Percentiles rank a stretch among this genome's conserved stretches.
These are phyloP conservation scores for Claviceps paspali DNA, from an alignment of 2,329 filamentous ascomycete genomes.

Conservation along the genomic window DNA sequence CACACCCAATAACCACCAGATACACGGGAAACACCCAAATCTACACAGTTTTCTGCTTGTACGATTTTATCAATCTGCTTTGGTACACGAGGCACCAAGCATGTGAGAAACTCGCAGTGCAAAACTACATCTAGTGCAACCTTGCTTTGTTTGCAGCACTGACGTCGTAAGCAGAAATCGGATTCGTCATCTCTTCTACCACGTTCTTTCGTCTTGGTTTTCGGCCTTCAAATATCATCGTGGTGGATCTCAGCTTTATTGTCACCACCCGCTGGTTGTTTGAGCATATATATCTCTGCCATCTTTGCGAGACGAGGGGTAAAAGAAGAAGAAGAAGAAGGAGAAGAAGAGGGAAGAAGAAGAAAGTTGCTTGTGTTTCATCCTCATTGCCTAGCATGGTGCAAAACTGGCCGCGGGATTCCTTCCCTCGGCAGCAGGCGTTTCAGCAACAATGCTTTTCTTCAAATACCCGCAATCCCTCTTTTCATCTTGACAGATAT, in stretches of 20 bases:
- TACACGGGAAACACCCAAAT: too few relatives aligned
- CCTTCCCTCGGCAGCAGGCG: slow-evolving; percentile 20
- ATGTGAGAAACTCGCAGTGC: not conserved
- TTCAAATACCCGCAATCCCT: slow-evolving; percentile 14
- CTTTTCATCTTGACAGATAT: slow-evolving; percentile 17
- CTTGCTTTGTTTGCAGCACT: not conserved
- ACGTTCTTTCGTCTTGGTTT: not conserved
- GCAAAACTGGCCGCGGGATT: slow-evolving; percentile 23
- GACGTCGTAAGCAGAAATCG: not conserved
- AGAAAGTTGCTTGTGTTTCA: not conserved
- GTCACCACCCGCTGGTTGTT: not conserved
- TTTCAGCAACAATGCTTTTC: slow-evolving; percentile 12
- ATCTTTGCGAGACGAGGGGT: too few relatives aligned
- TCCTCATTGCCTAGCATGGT: slow-evolving; percentile 19
- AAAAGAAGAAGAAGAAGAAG: too few relatives aligned
- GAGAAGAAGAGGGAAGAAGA: too few relatives aligned
- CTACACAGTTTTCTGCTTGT: not conserved
- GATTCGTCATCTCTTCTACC: not conserved
- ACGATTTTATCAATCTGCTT: not conserved
- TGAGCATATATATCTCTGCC: not conserved
- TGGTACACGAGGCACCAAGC: not conserved
- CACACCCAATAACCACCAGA: slow-evolving; percentile 1
- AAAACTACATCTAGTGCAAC: not conserved
- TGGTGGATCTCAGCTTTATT: not conserved
- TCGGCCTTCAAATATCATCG: not conserved